Conservation (phyloP, 2,329 filamentous ascomycete genomes). For the Teratosphaeriaceae sp. region DNA sequence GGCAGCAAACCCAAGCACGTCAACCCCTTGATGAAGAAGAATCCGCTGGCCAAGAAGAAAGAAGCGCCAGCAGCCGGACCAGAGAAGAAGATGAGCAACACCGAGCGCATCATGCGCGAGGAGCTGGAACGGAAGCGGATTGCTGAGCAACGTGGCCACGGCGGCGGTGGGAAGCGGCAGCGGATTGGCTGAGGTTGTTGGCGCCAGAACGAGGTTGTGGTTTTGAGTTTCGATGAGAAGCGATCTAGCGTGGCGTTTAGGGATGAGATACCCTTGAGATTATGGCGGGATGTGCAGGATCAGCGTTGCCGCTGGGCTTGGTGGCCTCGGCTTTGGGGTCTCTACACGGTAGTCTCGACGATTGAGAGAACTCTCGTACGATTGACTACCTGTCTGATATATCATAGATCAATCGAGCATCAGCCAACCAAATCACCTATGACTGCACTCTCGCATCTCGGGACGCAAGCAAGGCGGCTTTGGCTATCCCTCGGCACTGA, state of each 20-base stretch:
- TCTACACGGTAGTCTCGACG: no score
- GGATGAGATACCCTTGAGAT: no score
- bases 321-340: no score
- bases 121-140: slow-evolving; percentile 35
- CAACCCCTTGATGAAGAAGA: slow-evolving; percentile 74
- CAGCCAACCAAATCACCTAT: no score
- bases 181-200: slow-evolving; percentile 1
- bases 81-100: slow-evolving; percentile 80
- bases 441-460: no score
- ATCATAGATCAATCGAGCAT: no score
- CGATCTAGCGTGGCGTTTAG: not conserved
- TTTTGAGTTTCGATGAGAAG: not conserved
- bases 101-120: slow-evolving; percentile 79
- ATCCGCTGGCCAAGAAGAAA: slow-evolving; percentile 63
- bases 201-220: not conserved
- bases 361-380: no score
- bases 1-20: slow-evolving; percentile 52
- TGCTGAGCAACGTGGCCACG: slow-evolving; percentile 21
- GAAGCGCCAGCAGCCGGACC: slow-evolving; percentile 46
- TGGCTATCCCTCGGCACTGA: no score
- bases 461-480: no score
- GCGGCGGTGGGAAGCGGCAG: slow-evolving; percentile 11
- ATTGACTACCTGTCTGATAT: no score
- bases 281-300: no score
- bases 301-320: no score